Conservation (phyloP, 2,329 filamentous ascomycete species). For the Diaporthe batatas region DNA sequence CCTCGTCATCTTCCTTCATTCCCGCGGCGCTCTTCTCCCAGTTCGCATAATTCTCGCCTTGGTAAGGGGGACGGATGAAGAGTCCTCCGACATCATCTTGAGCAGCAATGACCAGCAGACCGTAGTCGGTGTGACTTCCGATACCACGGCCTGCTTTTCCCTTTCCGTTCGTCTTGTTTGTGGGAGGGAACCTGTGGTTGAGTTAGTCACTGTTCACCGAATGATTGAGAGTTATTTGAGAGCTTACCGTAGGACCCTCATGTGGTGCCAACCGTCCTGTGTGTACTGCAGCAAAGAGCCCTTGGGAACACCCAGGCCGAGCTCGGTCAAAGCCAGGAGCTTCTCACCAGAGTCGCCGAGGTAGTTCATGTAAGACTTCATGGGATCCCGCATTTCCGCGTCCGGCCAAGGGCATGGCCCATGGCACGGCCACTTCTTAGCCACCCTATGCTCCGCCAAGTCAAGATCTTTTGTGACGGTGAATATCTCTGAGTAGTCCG, state of each 20-base stretch:
- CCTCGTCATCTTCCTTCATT: slow-evolving; percentile 57
- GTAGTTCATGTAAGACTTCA: slow-evolving; percentile 57
- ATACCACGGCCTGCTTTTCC: slow-evolving; percentile 64
- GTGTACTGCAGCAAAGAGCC: slow-evolving; percentile 58
- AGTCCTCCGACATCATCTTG: slow-evolving; percentile 65
- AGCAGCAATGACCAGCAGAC: slow-evolving; percentile 63
- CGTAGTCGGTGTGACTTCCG: slow-evolving; percentile 66
- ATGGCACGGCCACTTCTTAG: slow-evolving; percentile 61
- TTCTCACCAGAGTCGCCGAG: slow-evolving; percentile 58
- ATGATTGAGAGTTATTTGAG: neutral
- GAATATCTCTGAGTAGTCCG: slow-evolving; percentile 66
- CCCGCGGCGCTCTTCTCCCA: slow-evolving; percentile 61
- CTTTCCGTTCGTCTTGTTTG: slow-evolving; percentile 59
- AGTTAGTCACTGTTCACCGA: neutral
- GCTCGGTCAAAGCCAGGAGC: slow-evolving; percentile 60
- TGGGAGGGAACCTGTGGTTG: slow-evolving; percentile 50
- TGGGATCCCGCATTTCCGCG: slow-evolving; percentile 54
- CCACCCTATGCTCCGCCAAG: slow-evolving; percentile 55
- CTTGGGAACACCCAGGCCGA: slow-evolving; percentile 57
- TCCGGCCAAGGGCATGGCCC: slow-evolving; percentile 64
- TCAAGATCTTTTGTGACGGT: slow-evolving; percentile 64
- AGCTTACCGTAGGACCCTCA: slow-evolving; percentile 60
- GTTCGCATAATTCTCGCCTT: slow-evolving; percentile 58
- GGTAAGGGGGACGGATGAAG: slow-evolving; percentile 59
- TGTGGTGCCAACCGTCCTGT: slow-evolving; percentile 65